phyloP scores from a whole-genome alignment of 2,329 filamentous ascomycete genomes.

The Sarocladium kiliense region DNA sequence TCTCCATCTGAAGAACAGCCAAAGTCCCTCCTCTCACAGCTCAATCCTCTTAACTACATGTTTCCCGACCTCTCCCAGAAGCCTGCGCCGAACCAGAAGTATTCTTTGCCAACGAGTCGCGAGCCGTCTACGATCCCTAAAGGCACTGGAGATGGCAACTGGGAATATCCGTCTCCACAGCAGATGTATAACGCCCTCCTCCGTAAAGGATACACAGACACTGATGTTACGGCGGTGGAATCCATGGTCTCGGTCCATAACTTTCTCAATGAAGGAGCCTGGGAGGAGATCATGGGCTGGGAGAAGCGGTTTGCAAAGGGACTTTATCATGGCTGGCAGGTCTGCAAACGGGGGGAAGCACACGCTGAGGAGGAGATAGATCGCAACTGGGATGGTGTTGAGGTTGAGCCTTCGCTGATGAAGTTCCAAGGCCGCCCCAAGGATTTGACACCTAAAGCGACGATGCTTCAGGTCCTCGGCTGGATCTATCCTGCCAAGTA shows the following conservation, averaged over 20 bases:
- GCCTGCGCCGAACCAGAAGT: slow-evolving; percentile 65
- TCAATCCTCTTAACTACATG: slow-evolving; percentile 88
- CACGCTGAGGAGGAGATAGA: slow-evolving; percentile 40
- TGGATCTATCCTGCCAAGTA: slow-evolving; percentile 76
- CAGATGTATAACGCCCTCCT: slow-evolving; percentile 99
- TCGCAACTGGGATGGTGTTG: slow-evolving; percentile 47
- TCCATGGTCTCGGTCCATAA: slow-evolving; percentile 98
- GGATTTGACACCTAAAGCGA: slow-evolving; percentile 87
- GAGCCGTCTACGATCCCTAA: slow-evolving; percentile 90
- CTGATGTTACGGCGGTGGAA: slow-evolving; percentile 87
- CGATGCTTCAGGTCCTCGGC: slow-evolving; percentile 74
- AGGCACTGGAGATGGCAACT: slow-evolving; percentile 71
- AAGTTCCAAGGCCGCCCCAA: slow-evolving; percentile 85
- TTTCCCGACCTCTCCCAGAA: slow-evolving; percentile 79
- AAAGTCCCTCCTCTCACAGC: slow-evolving; percentile 47
- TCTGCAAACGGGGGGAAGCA: slow-evolving; percentile 69
- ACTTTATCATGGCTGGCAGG: slow-evolving; percentile 64
- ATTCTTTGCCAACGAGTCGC: slow-evolving; percentile 71
- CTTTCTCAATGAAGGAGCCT: slow-evolving; percentile 95
- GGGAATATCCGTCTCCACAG: slow-evolving; percentile 97
- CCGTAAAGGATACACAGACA: slow-evolving; percentile 93
- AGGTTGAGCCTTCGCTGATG: slow-evolving; percentile 65
- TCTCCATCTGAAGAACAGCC: slow-evolving; percentile 26
- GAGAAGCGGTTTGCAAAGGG: slow-evolving; percentile 80
- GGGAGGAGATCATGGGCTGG: slow-evolving; percentile 92